Percentiles rank a stretch among this genome's conserved stretches.
Conservation (phyloP, 148 eudicot genomes). For the Mesembryanthemum crystallinum region DNA sequence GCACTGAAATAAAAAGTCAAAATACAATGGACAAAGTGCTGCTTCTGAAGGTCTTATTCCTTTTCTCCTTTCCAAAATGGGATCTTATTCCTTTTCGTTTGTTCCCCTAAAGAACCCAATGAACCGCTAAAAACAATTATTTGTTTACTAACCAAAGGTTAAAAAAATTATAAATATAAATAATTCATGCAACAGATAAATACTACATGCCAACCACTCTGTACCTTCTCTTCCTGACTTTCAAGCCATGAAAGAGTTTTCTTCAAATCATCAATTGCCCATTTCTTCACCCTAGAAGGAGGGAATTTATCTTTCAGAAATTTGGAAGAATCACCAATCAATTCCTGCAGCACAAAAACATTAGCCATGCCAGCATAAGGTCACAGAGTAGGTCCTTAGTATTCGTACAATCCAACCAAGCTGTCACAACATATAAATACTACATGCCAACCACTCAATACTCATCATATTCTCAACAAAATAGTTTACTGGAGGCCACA, state of each 20-base stretch:
- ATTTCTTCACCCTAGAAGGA: conserved; percentile 65
- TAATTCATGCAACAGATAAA: no score
- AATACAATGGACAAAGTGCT: not conserved
- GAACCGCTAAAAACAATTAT: not conserved
- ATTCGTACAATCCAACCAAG: conserved; percentile 7
- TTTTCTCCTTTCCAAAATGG: no score
- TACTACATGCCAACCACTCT: no score
- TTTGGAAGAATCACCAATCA: conserved; percentile 29
- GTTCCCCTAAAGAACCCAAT: not conserved
- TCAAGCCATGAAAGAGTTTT: conserved; percentile 74
- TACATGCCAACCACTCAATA: conserved; percentile 7
- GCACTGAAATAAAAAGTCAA: not conserved
- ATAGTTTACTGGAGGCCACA: not conserved
- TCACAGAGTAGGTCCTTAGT: not conserved
- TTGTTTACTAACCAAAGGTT: not conserved
- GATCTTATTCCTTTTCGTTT: not conserved
- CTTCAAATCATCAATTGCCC: conserved; percentile 78
- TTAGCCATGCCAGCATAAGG: conserved; percentile 7
- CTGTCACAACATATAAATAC: not conserved
- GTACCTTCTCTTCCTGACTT: conserved; percentile 85
- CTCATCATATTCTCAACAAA: not conserved
- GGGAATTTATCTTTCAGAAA: conserved; percentile 40
- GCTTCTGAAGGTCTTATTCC: no score
- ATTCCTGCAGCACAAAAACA: conserved; percentile 25
- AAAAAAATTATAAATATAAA: not conserved